Conservation (phyloP, 2,329 filamentous ascomycete species). For the Colletotrichum sp. region DNA sequence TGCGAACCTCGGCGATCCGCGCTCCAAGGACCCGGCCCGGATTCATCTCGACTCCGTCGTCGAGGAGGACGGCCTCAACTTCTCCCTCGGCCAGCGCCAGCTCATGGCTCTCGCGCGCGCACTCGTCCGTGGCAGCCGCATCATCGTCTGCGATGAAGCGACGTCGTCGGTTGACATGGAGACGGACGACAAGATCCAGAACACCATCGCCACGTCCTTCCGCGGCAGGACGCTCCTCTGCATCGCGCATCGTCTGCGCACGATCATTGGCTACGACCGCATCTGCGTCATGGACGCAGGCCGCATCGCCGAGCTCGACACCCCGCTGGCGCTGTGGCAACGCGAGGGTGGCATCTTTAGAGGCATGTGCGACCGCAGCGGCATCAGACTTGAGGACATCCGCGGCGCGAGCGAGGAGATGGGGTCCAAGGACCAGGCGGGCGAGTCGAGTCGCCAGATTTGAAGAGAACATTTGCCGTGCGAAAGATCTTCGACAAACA, state of each 20-base stretch:
- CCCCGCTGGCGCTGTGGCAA: slow-evolving; percentile 76
- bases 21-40: slow-evolving; percentile 49
- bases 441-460: slow-evolving; percentile 15
- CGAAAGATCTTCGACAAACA: background rate
- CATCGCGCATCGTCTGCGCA: slow-evolving; percentile 90
- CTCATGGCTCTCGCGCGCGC: slow-evolving; percentile 94
- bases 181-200: slow-evolving; percentile 94
- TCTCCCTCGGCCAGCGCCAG: slow-evolving; percentile 92
- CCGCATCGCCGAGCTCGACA: slow-evolving; percentile 83
- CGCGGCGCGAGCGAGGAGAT: slow-evolving; percentile 43
- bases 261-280: slow-evolving; percentile 91
- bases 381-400: slow-evolving; percentile 69
- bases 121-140: slow-evolving; percentile 83
- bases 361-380: slow-evolving; percentile 87
- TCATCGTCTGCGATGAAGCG: slow-evolving; percentile 97
- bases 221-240: slow-evolving; percentile 86
- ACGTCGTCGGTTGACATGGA: slow-evolving; percentile 95
- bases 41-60: slow-evolving; percentile 86
- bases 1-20: slow-evolving; percentile 24
- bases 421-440: slow-evolving; percentile 13
- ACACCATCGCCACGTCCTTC: slow-evolving; percentile 85
- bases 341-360: slow-evolving; percentile 77
- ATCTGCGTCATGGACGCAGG: slow-evolving; percentile 97
- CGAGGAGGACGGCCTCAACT: slow-evolving; percentile 95
- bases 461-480: background rate